Conservation (phyloP, 2,329 filamentous ascomycete genomes). For the Arthrobotrys sphaeroides region DNA sequence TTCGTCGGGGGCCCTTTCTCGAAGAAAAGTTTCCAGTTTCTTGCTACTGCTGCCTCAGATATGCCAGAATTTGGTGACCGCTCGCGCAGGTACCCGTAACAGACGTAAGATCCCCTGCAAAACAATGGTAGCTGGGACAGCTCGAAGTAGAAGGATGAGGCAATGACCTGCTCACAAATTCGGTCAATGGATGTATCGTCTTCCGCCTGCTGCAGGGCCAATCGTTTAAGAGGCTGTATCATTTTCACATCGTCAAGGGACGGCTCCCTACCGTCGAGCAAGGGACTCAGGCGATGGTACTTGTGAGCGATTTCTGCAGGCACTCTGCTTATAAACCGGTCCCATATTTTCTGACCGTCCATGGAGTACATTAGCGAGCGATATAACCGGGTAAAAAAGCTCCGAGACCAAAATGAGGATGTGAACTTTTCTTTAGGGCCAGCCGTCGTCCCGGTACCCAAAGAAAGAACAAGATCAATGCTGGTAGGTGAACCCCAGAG, state of each 20-base stretch:
- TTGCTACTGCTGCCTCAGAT: too few species aligned
- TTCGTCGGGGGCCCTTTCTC: too few species aligned
- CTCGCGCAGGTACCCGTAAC: neutral
- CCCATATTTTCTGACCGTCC: conserved; percentile 17
- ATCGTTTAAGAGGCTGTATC: neutral
- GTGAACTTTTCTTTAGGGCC: neutral
- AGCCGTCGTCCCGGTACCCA: neutral
- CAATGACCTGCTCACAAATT: neutral
- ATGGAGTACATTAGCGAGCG: conserved; percentile 5
- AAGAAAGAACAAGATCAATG: conserved; percentile 3
- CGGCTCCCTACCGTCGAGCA: neutral
- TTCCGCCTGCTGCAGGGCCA: neutral
- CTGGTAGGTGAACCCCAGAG: neutral
- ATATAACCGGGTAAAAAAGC: conserved; percentile 4
- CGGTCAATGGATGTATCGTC: neutral
- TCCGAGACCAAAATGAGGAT: neutral
- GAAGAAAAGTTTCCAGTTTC: too few species aligned
- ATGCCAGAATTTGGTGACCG: too few species aligned
- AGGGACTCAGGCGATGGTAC: neutral
- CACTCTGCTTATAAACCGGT: conserved; percentile 18
- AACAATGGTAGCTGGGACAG: neutral
- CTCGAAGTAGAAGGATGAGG: neutral
- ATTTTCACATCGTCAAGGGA: neutral
- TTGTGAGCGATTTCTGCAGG: neutral
- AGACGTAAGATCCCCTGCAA: neutral